Conservation (phyloP, 2,329 filamentous ascomycete genomes). For the Fusarium oligoseptatum region DNA sequence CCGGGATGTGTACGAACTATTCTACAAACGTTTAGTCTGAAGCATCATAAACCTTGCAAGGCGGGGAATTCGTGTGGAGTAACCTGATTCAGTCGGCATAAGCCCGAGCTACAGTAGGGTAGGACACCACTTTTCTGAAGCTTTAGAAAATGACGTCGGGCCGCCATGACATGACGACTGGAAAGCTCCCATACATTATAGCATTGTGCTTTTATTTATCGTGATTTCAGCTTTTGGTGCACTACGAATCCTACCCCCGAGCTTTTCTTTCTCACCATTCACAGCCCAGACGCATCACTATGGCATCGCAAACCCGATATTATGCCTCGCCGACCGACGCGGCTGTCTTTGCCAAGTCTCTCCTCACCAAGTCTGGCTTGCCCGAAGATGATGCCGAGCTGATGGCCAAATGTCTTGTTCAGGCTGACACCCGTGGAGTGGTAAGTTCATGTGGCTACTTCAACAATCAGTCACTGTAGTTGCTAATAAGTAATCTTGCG, state of each 20-base stretch:
- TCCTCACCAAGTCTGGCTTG: slow-evolving; percentile 20
- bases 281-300: not conserved
- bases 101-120: not conserved
- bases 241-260: not conserved
- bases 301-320: slow-evolving; percentile 12
- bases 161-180: not conserved
- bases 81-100: not conserved
- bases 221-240: not conserved
- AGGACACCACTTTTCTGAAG: not conserved
- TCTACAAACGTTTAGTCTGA: not conserved
- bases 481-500: not conserved
- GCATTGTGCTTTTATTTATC: not conserved
- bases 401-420: slow-evolving; percentile 25
- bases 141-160: not conserved
- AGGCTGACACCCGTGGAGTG: slow-evolving; percentile 25
- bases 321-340: slow-evolving; percentile 17
- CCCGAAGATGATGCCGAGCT: slow-evolving; percentile 18
- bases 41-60: not conserved
- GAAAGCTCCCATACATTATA: not conserved
- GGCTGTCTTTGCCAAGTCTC: slow-evolving; percentile 7
- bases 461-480: not conserved
- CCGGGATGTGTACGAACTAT: not conserved
- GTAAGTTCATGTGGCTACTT: not conserved
- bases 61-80: slow-evolving; percentile 1
- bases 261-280: not conserved